Conservation (phyloP, 2,329 filamentous ascomycete genomes). For the Dactylellina cionopaga region DNA sequence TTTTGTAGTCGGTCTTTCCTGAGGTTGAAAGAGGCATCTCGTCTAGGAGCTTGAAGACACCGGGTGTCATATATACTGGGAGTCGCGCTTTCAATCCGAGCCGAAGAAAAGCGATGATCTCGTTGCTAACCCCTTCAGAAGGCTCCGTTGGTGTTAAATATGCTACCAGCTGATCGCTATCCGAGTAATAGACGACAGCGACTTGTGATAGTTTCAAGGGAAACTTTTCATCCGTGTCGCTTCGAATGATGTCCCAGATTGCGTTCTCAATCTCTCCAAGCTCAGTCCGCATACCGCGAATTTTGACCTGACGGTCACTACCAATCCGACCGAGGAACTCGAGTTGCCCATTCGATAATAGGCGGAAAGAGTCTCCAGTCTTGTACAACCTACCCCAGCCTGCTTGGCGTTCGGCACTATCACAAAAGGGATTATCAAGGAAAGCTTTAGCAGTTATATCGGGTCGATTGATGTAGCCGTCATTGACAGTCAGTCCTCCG, state of each 20-base stretch:
- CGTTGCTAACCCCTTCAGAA: constrained; percentile 4
- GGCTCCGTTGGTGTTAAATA: constrained; percentile 4
- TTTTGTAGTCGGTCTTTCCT: constrained; percentile 23
- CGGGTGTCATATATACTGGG: constrained; percentile 13
- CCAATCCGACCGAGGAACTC: constrained; percentile 60
- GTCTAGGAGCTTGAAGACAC: constrained; percentile 23
- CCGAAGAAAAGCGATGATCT: constrained; percentile 4
- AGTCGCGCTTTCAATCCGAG: constrained; percentile 5
- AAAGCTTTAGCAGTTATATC: constrained; percentile 56
- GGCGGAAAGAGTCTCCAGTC: constrained; percentile 61
- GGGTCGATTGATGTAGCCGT: constrained; percentile 59
- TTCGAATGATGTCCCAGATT: constrained; percentile 20
- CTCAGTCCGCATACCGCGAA: constrained; percentile 64
- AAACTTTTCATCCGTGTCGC: constrained; percentile 5
- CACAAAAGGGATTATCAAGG: constrained; percentile 54
- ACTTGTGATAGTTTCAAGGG: constrained; percentile 13
- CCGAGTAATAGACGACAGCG: constrained; percentile 17
- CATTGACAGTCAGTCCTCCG: constrained; percentile 60
- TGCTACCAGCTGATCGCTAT: constrained; percentile 21
- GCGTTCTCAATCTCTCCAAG: constrained; percentile 62
- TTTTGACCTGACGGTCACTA: constrained; percentile 64
- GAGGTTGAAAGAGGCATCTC: constrained; percentile 17
- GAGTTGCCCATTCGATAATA: constrained; percentile 59
- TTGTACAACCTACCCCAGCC: constrained; percentile 59
- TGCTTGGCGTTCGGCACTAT: constrained; percentile 38